A percentile compares a stretch with the other conserved stretches of the same genome.
phyloP scores from a whole-genome alignment of 1,139 yeast genomes.

The Wickerhamiella infanticola region DNA sequence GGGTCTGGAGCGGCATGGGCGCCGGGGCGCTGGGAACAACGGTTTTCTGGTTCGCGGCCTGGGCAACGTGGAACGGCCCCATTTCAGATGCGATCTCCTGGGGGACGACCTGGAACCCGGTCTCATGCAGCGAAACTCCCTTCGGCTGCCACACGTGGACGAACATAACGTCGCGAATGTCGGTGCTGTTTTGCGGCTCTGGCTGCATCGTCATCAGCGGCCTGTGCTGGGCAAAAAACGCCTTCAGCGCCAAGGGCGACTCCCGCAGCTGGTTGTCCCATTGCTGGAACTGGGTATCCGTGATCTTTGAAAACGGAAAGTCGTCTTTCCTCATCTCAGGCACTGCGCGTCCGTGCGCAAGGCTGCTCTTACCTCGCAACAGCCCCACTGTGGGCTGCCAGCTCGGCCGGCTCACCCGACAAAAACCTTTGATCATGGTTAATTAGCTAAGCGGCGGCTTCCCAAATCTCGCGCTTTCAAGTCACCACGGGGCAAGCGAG shows the following conservation, averaged over 20 bases:
- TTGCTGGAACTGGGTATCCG: constrained; percentile 10
- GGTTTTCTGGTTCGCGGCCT: background rate
- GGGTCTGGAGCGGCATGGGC: background rate
- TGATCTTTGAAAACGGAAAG: constrained; percentile 12
- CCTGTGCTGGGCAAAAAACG: constrained; percentile 21
- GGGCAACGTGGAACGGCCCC: constrained; percentile 11
- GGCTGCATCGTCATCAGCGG: constrained; percentile 17
- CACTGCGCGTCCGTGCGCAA: background rate
- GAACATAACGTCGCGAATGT: constrained; percentile 10
- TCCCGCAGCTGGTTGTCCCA: constrained; percentile 14
- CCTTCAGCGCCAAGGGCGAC: constrained; percentile 17
- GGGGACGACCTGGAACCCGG: constrained; percentile 7
- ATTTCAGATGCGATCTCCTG: constrained; percentile 11
- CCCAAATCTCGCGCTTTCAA: too few species aligned
- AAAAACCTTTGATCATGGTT: constrained; percentile 2
- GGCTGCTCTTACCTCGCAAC: constrained; percentile 7
- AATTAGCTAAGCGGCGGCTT: too few species aligned
- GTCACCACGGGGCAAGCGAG: too few species aligned
- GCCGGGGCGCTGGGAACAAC: background rate
- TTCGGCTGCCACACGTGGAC: constrained; percentile 11
- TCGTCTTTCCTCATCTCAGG: constrained; percentile 7
- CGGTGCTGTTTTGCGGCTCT: constrained; percentile 4
- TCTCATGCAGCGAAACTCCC: constrained; percentile 2
- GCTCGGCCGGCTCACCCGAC: background rate
- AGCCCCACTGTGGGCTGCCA: background rate